Evolutionary conservation across 192 early-diverging fungal genomes (phyloP).

Genomic region (Dissophora globulifera): DNA sequence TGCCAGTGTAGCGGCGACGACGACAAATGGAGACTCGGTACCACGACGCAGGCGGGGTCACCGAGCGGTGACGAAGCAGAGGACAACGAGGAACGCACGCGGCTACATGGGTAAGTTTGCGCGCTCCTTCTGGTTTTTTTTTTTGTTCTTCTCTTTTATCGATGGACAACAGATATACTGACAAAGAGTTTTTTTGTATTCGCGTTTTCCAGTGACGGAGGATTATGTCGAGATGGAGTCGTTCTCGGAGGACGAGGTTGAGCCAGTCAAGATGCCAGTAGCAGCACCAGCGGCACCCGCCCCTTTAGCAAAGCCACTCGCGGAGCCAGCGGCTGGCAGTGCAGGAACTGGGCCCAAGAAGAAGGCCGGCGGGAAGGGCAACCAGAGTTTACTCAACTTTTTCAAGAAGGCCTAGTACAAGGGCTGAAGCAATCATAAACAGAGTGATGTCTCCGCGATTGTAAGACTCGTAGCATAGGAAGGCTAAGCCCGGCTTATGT

Average conservation of each 20-base stretch:
- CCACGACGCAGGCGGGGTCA: constrained; percentile 20
- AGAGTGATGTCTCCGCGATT: no score
- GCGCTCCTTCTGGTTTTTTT: neutral
- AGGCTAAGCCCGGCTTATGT: no score
- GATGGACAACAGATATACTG: neutral
- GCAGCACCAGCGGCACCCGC: neutral
- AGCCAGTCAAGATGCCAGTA: neutral
- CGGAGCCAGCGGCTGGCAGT: neutral
- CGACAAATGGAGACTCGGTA: neutral
- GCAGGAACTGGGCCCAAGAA: constrained; percentile 32
- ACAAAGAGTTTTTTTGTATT: neutral
- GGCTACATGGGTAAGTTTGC: constrained; percentile 39
- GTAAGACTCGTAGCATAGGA: no score
- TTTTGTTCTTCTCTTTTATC: neutral
- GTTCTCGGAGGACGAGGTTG: constrained; percentile 39
- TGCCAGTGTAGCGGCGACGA: neutral
- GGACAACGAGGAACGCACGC: constrained; percentile 38
- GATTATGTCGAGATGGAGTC: constrained; percentile 31
- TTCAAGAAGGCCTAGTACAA: no score
- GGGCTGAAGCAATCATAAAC: no score
- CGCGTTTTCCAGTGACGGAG: constrained; percentile 27
- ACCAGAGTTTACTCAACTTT: constrained; percentile 51
- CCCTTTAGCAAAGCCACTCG: neutral
- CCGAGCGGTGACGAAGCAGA: constrained; percentile 30
- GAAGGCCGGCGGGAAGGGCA: constrained; percentile 24